phyloP scores from a whole-genome alignment of 2,329 filamentous ascomycete genomes.

The Fusarium bactridioides region DNA sequence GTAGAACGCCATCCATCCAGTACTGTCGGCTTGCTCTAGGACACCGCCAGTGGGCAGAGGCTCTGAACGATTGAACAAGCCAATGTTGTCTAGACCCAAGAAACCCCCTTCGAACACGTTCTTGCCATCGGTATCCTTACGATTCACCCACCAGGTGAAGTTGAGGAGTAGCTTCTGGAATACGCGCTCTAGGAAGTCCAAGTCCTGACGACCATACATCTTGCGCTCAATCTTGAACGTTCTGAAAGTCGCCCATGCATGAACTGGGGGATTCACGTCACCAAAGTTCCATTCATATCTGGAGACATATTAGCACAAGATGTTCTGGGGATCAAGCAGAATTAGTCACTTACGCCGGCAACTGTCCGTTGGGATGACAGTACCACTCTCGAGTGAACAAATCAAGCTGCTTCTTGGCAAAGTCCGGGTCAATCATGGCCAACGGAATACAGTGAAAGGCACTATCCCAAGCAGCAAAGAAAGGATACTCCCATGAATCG shows the following conservation, averaged over 20 bases:
- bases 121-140: constrained; percentile 93
- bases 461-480: constrained; percentile 97
- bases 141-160: constrained; percentile 99
- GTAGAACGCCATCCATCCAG: constrained; percentile 99
- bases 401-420: constrained; percentile 97
- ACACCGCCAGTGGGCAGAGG: constrained; percentile 92
- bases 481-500: constrained; percentile 98
- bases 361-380: constrained; percentile 95
- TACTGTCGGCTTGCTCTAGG: constrained; percentile 95
- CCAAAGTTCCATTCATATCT: constrained; percentile 95
- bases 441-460: constrained; percentile 96
- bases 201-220: constrained; percentile 91
- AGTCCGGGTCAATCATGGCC: constrained; percentile 97
- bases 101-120: constrained; percentile 98
- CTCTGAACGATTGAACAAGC: constrained; percentile 95
- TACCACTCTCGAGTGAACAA: constrained; percentile 98
- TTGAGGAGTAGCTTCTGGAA: constrained; percentile 96
- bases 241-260: constrained; percentile 94
- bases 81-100: constrained; percentile 95
- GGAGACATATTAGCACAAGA: constrained; percentile 13
- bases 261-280: constrained; percentile 95
- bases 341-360: constrained; percentile 74
- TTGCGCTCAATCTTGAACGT: constrained; percentile 99
- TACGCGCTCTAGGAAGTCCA: constrained; percentile 94
- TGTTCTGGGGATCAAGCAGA: background rate